Evolutionary conservation across 352 stramenopile species (phyloP), one percentile per base, ranked within the genome.

Genomic region (Pythium guiyangense): DNA sequence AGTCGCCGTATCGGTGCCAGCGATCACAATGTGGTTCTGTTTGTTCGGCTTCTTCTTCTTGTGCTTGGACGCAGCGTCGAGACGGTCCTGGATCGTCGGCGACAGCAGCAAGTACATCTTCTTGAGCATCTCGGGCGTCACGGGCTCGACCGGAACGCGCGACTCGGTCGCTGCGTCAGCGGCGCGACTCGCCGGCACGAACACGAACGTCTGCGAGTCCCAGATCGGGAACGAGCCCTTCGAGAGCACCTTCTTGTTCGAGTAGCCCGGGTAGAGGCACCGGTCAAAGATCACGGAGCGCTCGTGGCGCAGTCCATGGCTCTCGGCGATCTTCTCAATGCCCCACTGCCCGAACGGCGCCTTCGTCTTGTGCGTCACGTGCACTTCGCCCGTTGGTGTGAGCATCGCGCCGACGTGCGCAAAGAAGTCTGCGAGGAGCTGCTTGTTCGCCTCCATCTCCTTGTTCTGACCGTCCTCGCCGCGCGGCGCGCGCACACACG

Each of bases 281-380:
- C 89, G 84, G 62, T 99, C 96, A 64, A 98, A 98, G 25, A 97
- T 79, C 26, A 98, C 60, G 29, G 84, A 88, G 50, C 88, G 85
- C 40, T 74, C 50, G 58, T 88, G 82, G 26, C 52, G 43, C 29
- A 94, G 63, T 3, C 65, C 71, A 46, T 76, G 71, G 17, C 43
- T 67, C 17, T 62, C 70, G 1, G 81, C 85, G 29, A 96, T 80
- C 8, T 62, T 71, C 44, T 82, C 72, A 42, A 97, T 91, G 29
- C 82, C 78, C 89, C 88, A 97, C 58, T 95, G 90, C 20, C 74
- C 76, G 54, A 94, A 95, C 9, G 95, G 77, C 63, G 90, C 78
- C 86, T 91, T 98, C 40, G 96, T 98, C 76, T 99, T 99, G 78
- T 98, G 96, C 50, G 87, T 94, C 49, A 99, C 84, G 53, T 98